Percentiles rank a stretch among this genome's conserved stretches.
Evolutionary conservation across 75 land plant species (phyloP).

Genomic region (Pseudotsuga menziesii): DNA sequence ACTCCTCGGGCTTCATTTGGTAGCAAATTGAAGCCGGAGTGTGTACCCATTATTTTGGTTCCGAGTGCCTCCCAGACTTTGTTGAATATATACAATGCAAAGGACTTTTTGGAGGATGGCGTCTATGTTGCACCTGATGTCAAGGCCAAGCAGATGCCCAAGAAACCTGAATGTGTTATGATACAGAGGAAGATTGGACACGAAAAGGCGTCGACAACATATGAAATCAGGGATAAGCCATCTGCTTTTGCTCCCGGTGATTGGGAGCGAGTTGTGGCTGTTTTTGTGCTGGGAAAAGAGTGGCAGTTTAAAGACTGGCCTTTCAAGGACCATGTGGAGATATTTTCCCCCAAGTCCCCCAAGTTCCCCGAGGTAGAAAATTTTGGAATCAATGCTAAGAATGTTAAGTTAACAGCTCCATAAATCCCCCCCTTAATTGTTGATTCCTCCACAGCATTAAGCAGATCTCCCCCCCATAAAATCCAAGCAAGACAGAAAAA

Average conservation of each 20-base stretch:
- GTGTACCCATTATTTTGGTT: slow-evolving; percentile 42
- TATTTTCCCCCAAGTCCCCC: too few relatives aligned
- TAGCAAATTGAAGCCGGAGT: slow-evolving; percentile 14
- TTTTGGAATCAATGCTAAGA: too few relatives aligned
- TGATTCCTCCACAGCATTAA: too few relatives aligned
- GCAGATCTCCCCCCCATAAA: too few relatives aligned
- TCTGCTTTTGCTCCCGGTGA: slow-evolving; percentile 29
- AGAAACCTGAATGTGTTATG: slow-evolving; percentile 30
- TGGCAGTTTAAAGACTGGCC: slow-evolving; percentile 64
- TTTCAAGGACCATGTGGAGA: slow-evolving; percentile 39
- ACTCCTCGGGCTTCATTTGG: slow-evolving; percentile 9
- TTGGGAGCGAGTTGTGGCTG: slow-evolving; percentile 52
- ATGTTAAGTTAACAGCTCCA: too few relatives aligned
- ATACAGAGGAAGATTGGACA: slow-evolving; percentile 49
- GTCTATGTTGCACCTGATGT: slow-evolving; percentile 41
- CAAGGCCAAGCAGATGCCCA: slow-evolving; percentile 25
- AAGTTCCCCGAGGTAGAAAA: too few relatives aligned
- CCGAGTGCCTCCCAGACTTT: slow-evolving; percentile 52
- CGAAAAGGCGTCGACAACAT: slow-evolving; percentile 24
- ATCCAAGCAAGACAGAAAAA: too few relatives aligned
- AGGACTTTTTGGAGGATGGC: slow-evolving; percentile 56
- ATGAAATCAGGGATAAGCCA: slow-evolving; percentile 45
- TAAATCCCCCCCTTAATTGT: too few relatives aligned
- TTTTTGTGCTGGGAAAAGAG: slow-evolving; percentile 52
- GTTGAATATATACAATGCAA: slow-evolving; percentile 50